Percentiles rank a stretch among this genome's conserved stretches.
Evolutionary conservation across 768 basidiomycete species (phyloP).

Genomic region (Leccinum fibrillosum): DNA sequence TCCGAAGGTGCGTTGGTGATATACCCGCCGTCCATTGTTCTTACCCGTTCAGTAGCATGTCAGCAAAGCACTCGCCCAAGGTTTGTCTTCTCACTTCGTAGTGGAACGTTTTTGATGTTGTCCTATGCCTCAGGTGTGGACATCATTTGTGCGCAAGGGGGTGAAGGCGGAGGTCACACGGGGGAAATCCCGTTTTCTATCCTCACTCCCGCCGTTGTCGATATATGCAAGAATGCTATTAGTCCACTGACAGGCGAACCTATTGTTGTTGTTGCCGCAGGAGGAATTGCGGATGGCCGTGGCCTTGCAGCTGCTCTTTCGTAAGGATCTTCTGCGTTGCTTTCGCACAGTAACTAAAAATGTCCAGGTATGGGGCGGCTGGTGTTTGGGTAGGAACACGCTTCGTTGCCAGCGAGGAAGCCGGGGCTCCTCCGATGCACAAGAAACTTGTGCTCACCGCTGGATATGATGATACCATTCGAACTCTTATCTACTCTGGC

Average conservation of each 20-base stretch:
- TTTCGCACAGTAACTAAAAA: not conserved
- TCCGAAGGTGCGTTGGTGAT: conserved; percentile 54
- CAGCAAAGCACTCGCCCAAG: conserved; percentile 69
- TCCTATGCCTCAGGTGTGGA: conserved; percentile 59
- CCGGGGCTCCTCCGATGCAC: conserved; percentile 72
- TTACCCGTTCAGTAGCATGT: conserved; percentile 50
- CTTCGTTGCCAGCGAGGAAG: conserved; percentile 80
- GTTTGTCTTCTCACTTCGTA: conserved; percentile 26
- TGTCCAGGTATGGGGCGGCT: conserved; percentile 67
- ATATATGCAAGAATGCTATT: conserved; percentile 63
- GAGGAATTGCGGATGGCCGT: conserved; percentile 80
- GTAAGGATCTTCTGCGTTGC: conserved; percentile 31
- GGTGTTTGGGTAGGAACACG: conserved; percentile 90
- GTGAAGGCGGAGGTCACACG: conserved; percentile 88
- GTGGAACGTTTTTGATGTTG: not conserved
- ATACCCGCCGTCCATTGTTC: not conserved
- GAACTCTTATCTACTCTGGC: conserved; percentile 74
- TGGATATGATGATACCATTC: conserved; percentile 70
- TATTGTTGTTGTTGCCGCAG: conserved; percentile 77
- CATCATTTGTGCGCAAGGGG: conserved; percentile 85
- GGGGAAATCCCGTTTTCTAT: conserved; percentile 80
- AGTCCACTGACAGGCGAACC: conserved; percentile 79
- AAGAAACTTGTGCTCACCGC: conserved; percentile 66
- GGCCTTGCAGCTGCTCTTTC: conserved; percentile 74
- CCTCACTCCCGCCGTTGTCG: conserved; percentile 79